Percentiles rank a stretch among this genome's conserved stretches.
Evolutionary conservation across 192 early-diverging fungal species (phyloP).

Genomic region (Coemansia sp.): DNA sequence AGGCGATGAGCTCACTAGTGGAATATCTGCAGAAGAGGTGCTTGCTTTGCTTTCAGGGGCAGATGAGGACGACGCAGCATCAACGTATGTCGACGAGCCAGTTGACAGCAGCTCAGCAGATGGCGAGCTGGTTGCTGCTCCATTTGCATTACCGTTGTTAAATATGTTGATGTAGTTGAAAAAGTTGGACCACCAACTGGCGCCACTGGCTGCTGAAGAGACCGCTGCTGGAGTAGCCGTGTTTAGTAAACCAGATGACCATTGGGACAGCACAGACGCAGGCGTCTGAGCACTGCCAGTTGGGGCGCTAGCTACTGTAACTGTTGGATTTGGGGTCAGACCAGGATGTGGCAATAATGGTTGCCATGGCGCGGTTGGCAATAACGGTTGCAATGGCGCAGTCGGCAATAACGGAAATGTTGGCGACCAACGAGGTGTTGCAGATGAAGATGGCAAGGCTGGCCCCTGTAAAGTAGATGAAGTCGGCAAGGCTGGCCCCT

Average conservation of each 20-base stretch:
- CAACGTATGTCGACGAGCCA: neutral
- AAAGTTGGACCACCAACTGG: constrained; percentile 1
- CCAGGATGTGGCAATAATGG: neutral
- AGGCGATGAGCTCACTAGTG: neutral
- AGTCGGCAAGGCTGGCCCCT: neutral
- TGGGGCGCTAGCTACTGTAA: neutral
- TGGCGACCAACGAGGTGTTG: neutral
- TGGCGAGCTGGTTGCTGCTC: neutral
- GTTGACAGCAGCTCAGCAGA: neutral
- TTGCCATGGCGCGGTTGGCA: neutral
- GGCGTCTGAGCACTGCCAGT: neutral
- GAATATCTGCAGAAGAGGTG: neutral
- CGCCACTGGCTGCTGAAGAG: neutral
- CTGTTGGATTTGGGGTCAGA: neutral
- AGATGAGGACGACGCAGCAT: neutral
- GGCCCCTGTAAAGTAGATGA: neutral
- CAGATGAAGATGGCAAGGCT: neutral
- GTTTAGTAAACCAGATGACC: neutral
- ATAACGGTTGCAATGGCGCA: neutral
- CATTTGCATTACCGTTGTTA: neutral
- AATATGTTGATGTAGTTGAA: neutral
- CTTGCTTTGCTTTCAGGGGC: neutral
- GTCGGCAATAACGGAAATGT: neutral
- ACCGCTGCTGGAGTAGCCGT: neutral
- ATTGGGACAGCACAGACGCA: neutral